Evolutionary conservation across 768 basidiomycete species (phyloP).

Genomic region (Podaxis mareebaensis): DNA sequence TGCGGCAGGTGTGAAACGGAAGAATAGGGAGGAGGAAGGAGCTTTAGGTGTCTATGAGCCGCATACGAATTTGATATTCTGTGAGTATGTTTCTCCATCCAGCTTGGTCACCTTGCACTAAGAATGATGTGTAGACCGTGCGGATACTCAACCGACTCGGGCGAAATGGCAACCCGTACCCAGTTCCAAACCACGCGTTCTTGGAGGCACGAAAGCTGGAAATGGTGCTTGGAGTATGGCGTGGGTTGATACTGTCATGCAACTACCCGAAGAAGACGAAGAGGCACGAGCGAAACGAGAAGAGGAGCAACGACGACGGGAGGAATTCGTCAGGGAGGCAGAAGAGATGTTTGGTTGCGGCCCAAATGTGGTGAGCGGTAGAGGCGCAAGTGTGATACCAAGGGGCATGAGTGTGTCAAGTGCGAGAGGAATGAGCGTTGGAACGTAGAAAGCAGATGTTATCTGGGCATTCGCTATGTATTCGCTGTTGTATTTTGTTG

Average conservation of each 20-base stretch:
- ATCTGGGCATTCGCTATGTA: not conserved
- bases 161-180: conserved; percentile 61
- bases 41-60: conserved; percentile 82
- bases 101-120: not conserved
- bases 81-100: conserved; percentile 42
- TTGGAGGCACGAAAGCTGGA: conserved; percentile 76
- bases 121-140: conserved; percentile 52
- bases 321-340: not conserved
- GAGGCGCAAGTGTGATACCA: not conserved
- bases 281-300: conserved; percentile 1
- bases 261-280: conserved; percentile 25
- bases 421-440: conserved; percentile 4
- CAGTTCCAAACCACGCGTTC: conserved; percentile 44
- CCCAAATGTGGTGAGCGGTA: not conserved
- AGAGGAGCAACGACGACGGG: conserved; percentile 2
- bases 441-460: not conserved
- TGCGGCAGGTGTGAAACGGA: conserved; percentile 30
- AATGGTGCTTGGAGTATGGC: conserved; percentile 81
- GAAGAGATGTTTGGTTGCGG: not conserved
- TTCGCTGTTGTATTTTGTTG: not conserved
- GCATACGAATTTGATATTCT: conserved; percentile 73
- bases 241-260: conserved; percentile 68
- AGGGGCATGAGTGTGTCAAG: conserved; percentile 6
- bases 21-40: conserved; percentile 31
- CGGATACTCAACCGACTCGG: conserved; percentile 74